phyloP scores from a whole-genome alignment of 2,329 filamentous ascomycete genomes.

The Cladophialophora yegresii region DNA sequence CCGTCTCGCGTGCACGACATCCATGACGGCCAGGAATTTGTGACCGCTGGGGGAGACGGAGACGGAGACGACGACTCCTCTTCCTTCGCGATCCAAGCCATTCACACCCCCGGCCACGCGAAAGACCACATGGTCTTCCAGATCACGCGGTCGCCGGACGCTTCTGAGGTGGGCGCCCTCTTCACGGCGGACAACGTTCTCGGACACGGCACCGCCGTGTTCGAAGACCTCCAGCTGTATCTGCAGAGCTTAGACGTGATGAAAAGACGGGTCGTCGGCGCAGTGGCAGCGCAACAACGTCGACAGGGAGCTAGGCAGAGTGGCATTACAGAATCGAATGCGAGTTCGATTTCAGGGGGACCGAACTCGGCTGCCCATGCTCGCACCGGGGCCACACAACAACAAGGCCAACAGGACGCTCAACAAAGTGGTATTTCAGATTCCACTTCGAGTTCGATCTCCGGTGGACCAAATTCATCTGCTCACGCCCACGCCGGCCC shows the following conservation, averaged over 20 bases:
- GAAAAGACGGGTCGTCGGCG: conserved; percentile 41
- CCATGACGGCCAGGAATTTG: conserved; percentile 36
- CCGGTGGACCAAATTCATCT: no score
- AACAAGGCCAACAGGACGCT: no score
- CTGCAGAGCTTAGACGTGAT: conserved; percentile 69
- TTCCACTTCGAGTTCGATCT: no score
- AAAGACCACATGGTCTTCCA: conserved; percentile 79
- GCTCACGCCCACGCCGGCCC: no score
- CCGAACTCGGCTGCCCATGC: no score
- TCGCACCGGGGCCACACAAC: no score
- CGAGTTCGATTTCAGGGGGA: not conserved
- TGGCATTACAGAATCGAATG: not conserved
- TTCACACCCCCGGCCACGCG: conserved; percentile 74
- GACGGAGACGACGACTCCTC: not conserved
- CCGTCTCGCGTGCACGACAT: conserved; percentile 58
- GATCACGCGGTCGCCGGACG: conserved; percentile 50
- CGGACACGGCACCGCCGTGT: conserved; percentile 82
- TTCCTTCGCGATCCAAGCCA: conserved; percentile 61
- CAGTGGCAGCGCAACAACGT: not conserved
- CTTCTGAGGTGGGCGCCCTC: conserved; percentile 70
- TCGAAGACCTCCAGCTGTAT: conserved; percentile 73
- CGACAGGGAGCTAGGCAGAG: not conserved
- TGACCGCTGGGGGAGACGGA: conserved; percentile 51
- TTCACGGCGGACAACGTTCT: conserved; percentile 90
- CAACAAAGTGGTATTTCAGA: no score